A percentile compares a stretch with the other conserved stretches of the same genome.
These are phyloP conservation scores for Athelia psychrophila DNA, from an alignment of 1,284 basidiomycete genomes.

Conservation along the genomic window DNA sequence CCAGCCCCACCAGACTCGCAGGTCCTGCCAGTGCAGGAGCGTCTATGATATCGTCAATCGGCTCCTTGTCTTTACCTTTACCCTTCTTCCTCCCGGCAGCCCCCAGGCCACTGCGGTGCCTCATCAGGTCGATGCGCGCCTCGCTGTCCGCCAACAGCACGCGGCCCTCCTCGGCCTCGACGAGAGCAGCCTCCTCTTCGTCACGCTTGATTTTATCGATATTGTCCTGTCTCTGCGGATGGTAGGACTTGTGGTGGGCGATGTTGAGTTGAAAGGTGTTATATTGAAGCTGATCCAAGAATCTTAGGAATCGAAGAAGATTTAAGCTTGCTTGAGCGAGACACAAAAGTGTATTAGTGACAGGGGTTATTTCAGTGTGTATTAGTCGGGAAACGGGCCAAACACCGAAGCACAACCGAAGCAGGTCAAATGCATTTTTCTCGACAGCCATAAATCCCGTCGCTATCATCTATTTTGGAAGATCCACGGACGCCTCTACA, in stretches of 20 bases:
- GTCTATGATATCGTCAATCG: constrained; percentile 30
- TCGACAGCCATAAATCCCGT: too few species aligned
- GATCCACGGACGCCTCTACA: too few species aligned
- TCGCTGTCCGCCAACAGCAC: constrained; percentile 80
- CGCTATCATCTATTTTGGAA: too few species aligned
- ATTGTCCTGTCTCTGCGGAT: constrained; percentile 82
- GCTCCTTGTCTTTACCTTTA: constrained; percentile 36
- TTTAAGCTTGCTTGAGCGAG: too few species aligned
- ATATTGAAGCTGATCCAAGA: too few species aligned
- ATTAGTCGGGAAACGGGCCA: too few species aligned
- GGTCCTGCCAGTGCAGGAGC: neutral
- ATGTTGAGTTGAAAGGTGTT: constrained; percentile 78
- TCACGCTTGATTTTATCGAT: constrained; percentile 76
- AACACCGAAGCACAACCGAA: too few species aligned
- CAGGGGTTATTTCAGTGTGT: too few species aligned
- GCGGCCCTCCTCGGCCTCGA: constrained; percentile 65
- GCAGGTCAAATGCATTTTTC: too few species aligned
- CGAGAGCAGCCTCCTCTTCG: constrained; percentile 70
- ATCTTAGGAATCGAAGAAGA: too few species aligned
- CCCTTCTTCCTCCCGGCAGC: constrained; percentile 35
- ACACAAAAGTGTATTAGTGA: too few species aligned
- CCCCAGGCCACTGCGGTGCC: constrained; percentile 52
- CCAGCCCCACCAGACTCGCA: constrained; percentile 9
- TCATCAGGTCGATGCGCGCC: constrained; percentile 63
- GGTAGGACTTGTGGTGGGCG: constrained; percentile 89